Evolutionary conservation across 768 basidiomycete genomes (phyloP).

Genomic region (Tylopilus balloui): DNA sequence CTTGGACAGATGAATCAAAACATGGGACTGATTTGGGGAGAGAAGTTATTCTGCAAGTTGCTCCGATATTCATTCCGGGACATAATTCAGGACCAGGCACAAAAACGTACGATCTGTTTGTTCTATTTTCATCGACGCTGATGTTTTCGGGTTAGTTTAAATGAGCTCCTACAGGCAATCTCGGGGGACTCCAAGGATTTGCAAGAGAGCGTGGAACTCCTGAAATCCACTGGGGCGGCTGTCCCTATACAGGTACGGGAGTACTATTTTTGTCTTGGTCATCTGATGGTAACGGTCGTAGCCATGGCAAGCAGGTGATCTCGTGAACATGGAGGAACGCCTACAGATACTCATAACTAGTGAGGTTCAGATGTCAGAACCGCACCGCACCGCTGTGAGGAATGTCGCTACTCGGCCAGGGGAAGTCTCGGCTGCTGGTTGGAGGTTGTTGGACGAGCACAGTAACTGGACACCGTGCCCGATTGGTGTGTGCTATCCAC

Average conservation of each 20-base stretch:
- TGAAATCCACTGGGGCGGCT: slow-evolving; percentile 5
- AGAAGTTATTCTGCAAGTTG: slow-evolving; percentile 41
- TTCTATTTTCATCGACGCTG: not conserved
- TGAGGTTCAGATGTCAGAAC: slow-evolving; percentile 2
- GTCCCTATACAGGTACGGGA: slow-evolving; percentile 17
- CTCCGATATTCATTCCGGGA: slow-evolving; percentile 45
- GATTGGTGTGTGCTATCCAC: slow-evolving; percentile 51
- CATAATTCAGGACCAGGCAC: slow-evolving; percentile 24
- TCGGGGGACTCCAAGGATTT: slow-evolving; percentile 19
- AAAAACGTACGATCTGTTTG: slow-evolving; percentile 31
- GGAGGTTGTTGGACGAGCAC: slow-evolving; percentile 44
- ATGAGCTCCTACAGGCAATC: slow-evolving; percentile 18
- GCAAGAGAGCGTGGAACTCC: slow-evolving; percentile 16
- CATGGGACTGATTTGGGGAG: slow-evolving; percentile 41
- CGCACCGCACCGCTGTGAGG: not conserved
- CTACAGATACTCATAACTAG: slow-evolving; percentile 36
- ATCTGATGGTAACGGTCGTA: slow-evolving; percentile 20
- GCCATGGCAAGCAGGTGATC: slow-evolving; percentile 49
- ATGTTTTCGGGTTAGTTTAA: slow-evolving; percentile 19
- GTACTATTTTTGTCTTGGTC: not conserved
- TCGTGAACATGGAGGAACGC: slow-evolving; percentile 54
- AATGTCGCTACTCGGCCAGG: not conserved
- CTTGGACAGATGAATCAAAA: slow-evolving; percentile 32
- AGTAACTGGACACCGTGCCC: slow-evolving; percentile 62
- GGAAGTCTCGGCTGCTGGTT: slow-evolving; percentile 36